Base-by-base conservation (phyloP, 2,329 filamentous ascomycete species). In the Curvularia eragrostidis region DNA sequence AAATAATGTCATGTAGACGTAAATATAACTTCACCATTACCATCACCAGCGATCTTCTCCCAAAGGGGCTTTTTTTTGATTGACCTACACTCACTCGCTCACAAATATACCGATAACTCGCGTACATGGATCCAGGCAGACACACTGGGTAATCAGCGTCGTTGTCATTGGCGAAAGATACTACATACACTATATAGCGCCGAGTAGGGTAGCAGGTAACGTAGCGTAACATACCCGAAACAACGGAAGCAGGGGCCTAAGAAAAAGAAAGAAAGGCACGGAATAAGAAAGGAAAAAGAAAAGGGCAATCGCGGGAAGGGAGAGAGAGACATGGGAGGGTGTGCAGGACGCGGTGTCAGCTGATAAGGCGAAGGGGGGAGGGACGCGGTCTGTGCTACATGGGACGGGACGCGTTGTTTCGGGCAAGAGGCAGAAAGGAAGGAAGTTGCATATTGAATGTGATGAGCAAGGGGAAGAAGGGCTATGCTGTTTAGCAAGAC, bases 281-380 rank as follows among this genome's bases (percentile, higher is more conserved):
- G 10, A 21, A 26, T 30, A 38, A 32, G 28, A 53, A 23, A 52
- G n/a, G 48, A 50, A 39, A 58, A 56, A 24, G 12, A 48, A 36
- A 48, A 28, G 36, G 60, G 4, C 2, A 10, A 2, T 2, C 7
- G 10, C 2, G 28, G 10, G 28, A 30, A 30, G 10, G 2, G 28
- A 30, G 28, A 12, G 7, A 10, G 4, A 41, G 34, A 52, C 34
- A 47, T 32, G 18, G 24, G 30, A 39, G 30, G 19, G 15, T 18
- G 42, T 54, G 52, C 8, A 5, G 15, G n/a, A 64, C 71, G 68
- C 71, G 70, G 69, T 72, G 68, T 75, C 72, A 74, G 61, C 58
- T 74, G 73, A 74, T 64, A 59, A 54, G 65, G 71, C 64, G 70
- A 62, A 48, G 15, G 8, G 38, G 38, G 5, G 12, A 34, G 30